Evolutionary conservation across 768 basidiomycete species (phyloP), one percentile per base, ranked within the genome.

Genomic region (Amanita molliuscula): DNA sequence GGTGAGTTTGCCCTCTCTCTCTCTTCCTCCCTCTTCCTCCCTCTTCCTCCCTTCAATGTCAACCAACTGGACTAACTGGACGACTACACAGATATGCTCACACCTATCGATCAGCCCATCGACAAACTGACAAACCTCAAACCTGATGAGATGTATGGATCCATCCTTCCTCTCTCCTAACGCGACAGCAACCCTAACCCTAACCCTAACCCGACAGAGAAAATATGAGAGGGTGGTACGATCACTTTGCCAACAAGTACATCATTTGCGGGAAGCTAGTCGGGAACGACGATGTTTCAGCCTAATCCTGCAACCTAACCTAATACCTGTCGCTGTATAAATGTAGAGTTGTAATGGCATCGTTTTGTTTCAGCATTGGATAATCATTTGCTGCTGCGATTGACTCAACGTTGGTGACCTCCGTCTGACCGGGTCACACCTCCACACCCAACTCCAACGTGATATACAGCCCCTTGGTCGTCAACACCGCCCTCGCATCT

Each of bases 181-280:
- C 16, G 5, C 4, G 20, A 25, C n/a, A 38, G 13, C n/a, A 49
- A 44, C 18, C 13, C 45, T n/a, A 49, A 44, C 18, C 13, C 45
- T 16, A 54, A 15, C 16, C 25, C 23, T 48, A 31, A 25, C 35
- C 29, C 33, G 59, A 0, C 59, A 94, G 93, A 45, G 90, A 94
- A 53, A 95, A 95, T 62, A 95, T 96, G 93, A 80, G 76, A 66
- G 87, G 89, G 20, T 97, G 93, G 93, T 84, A 91, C 53, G 88
- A 92, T 20, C 93, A 95, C 63, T 96, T 97, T 67, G 77, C 81
- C 35, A 83, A 80, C 75, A 96, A 95, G 63, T 95, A 96, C 62
- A 89, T 91, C 60, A 66, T 91, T 44, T 92, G 90, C 59, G 93
- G 93, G 37, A 84, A 79, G 59, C 75, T 97, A 21, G 86, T 93